A percentile compares a stretch with the other conserved stretches of the same genome.
These are phyloP conservation scores for Neurospora sp. DNA, from an alignment of 495 filamentous ascomycete genomes.

Conservation along the genomic window DNA sequence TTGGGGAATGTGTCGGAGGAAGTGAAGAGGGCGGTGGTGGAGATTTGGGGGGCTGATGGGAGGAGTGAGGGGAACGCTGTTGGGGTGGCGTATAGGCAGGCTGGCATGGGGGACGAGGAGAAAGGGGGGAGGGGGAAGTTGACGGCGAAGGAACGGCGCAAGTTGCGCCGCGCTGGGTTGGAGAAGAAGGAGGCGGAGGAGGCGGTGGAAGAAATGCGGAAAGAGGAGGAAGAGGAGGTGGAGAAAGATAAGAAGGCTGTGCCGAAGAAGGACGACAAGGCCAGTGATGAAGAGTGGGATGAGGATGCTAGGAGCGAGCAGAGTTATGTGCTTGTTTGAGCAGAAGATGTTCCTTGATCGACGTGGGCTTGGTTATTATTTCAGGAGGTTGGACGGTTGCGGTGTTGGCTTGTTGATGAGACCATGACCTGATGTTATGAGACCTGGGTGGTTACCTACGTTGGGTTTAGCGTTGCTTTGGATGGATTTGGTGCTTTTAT, in stretches of 20 bases:
- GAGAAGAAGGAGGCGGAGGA: too few species aligned
- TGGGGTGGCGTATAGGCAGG: not conserved
- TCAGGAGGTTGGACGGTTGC: not conserved
- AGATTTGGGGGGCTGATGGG: constrained; percentile 35
- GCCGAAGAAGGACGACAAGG: not conserved
- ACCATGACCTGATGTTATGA: not conserved
- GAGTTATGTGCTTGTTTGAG: not conserved
- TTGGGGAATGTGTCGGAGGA: constrained; percentile 20
- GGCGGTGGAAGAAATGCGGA: too few species aligned
- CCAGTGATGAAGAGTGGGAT: constrained; percentile 1
- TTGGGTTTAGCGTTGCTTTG: not conserved
- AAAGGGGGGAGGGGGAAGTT: too few species aligned
- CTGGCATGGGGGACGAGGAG: too few species aligned
- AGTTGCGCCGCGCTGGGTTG: too few species aligned
- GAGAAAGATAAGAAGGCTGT: not conserved
- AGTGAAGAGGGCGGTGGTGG: constrained; percentile 32
- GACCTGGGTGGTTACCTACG: not conserved
- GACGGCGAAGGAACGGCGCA: too few species aligned
- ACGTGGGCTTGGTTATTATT: too few species aligned
- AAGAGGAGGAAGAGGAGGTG: not conserved
- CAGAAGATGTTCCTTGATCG: not conserved
- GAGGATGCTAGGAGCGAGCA: constrained; percentile 7
- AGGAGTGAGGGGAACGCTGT: constrained; percentile 7
- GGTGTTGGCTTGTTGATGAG: not conserved
- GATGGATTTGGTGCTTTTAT: not conserved